phyloP scores from a whole-genome alignment of 331 rosid species.

The Spiraea crenata region DNA sequence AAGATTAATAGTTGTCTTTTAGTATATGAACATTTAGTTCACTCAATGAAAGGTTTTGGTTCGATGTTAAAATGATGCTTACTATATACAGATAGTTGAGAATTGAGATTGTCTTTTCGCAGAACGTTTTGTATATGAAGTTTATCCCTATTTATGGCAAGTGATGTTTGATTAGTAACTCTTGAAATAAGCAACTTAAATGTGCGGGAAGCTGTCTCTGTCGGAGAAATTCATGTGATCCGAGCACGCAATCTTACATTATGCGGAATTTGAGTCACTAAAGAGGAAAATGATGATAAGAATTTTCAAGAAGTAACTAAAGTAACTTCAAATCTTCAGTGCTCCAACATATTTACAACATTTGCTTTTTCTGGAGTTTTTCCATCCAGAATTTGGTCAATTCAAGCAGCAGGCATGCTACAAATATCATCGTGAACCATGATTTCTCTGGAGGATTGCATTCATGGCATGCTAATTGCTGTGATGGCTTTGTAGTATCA shows the following conservation, averaged over 20 bases:
- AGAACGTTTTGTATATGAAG: too few relatives aligned
- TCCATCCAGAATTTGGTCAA: slow-evolving; percentile 26
- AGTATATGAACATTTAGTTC: too few relatives aligned
- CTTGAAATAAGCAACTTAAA: too few relatives aligned
- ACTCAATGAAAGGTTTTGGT: too few relatives aligned
- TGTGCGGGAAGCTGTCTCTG: too few relatives aligned
- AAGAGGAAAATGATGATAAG: slow-evolving; percentile 6
- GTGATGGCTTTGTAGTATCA: slow-evolving; percentile 62
- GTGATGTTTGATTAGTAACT: too few relatives aligned
- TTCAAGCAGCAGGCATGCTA: slow-evolving; percentile 23
- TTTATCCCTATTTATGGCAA: too few relatives aligned
- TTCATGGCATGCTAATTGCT: slow-evolving; percentile 71
- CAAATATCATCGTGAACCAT: slow-evolving; percentile 66
- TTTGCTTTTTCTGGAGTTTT: slow-evolving; percentile 38
- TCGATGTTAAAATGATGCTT: too few relatives aligned
- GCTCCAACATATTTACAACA: background rate
- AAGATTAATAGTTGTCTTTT: background rate
- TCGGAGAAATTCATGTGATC: background rate
- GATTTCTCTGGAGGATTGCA: slow-evolving; percentile 76
- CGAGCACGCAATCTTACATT: background rate
- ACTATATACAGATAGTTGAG: too few relatives aligned
- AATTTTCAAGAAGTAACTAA: slow-evolving; percentile 29
- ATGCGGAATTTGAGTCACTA: background rate
- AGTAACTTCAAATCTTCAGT: background rate
- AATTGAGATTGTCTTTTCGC: too few relatives aligned